phyloP scores from a whole-genome alignment of 1,139 yeast genomes.

The Blastobotrys petasosporus region DNA sequence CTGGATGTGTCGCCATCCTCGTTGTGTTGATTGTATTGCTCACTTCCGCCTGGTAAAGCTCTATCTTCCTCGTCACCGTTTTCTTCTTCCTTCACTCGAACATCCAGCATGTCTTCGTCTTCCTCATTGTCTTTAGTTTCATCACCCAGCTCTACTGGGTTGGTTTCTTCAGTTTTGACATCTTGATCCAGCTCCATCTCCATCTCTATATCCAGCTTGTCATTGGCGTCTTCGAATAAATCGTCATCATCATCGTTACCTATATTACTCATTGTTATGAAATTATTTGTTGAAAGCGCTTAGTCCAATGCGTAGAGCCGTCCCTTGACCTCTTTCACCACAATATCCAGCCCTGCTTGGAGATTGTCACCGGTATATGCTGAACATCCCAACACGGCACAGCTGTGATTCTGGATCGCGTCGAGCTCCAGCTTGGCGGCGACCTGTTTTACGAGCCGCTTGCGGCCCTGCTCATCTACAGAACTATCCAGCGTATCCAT shows the following conservation, averaged over 20 bases:
- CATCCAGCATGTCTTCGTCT: constrained; percentile 9
- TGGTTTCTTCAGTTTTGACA: constrained; percentile 2
- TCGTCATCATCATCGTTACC: constrained; percentile 29
- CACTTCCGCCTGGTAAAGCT: constrained; percentile 2
- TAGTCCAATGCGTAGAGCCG: constrained; percentile 35
- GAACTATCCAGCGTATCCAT: constrained; percentile 36
- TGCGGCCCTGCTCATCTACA: constrained; percentile 39
- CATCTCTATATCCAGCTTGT: constrained; percentile 15
- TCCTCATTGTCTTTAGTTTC: constrained; percentile 3
- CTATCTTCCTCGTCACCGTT: constrained; percentile 7
- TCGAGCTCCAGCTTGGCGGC: constrained; percentile 28
- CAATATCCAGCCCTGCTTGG: constrained; percentile 45
- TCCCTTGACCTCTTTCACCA: constrained; percentile 37
- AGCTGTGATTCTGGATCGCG: constrained; percentile 44
- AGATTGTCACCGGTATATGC: constrained; percentile 54
- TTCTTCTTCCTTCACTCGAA: constrained; percentile 12
- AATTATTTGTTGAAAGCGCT: not conserved
- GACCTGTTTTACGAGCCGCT: constrained; percentile 26
- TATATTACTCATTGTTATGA: constrained; percentile 1
- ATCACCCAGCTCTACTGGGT: not conserved
- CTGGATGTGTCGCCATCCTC: constrained; percentile 20
- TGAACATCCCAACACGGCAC: constrained; percentile 42
- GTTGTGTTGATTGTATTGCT: constrained; percentile 8
- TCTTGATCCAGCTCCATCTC: constrained; percentile 10
- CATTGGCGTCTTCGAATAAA: constrained; percentile 27